Base-by-base conservation (phyloP, 2,329 filamentous ascomycete genomes). In the Knufia petricola region DNA sequence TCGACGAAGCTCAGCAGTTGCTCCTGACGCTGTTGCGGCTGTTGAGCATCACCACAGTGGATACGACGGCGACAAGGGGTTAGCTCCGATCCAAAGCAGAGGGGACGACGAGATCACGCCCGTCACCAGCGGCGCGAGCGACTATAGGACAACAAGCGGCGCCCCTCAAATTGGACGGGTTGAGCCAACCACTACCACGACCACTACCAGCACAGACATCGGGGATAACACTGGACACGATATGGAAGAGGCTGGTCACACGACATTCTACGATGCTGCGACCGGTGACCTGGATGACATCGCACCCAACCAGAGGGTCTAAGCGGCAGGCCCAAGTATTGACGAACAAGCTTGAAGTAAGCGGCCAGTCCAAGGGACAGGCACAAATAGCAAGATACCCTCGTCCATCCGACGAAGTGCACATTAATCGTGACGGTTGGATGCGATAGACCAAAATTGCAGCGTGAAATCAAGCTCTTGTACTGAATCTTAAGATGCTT, bases 151-250 rank as follows among this genome's bases (percentile, higher is more conserved):
- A 26, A 20, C 12, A 34, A 32, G 28, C 34, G 50, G 31, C 49
- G 54, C 36, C 32, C 48, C 54, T 67, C 49, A 7, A 52, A 53
- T 46, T 52, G 66, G 30, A n/a, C n/a, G n/a, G n/a, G n/a, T n/a
- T n/a, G n/a, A n/a, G n/a, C n/a, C 55, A 63, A 48, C 49, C 60
- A 28, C 26, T 28, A 12, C 6, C 26, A 28, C 26, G 26, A 12
- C 26, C 26, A 28, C 26, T 28, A 28, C 26, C 6, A 36, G 32
- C 39, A 15, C 21, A 8, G 10, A 19, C 8, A 13, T 42, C 10
- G 13, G 21, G 28, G 21, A 42, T 17, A 19, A 6, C n/a, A 42
- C 39, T 7, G 39, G 39, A 8, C 10, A 42, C 17, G 13, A 6
- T 26, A 42, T 21, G 6, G 39, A 21, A 23, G 4, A 9, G 24